A percentile compares a stretch with the other conserved stretches of the same genome.
Conservation (phyloP, 805 yeast genomes). For the Kodamaea leandrae region DNA sequence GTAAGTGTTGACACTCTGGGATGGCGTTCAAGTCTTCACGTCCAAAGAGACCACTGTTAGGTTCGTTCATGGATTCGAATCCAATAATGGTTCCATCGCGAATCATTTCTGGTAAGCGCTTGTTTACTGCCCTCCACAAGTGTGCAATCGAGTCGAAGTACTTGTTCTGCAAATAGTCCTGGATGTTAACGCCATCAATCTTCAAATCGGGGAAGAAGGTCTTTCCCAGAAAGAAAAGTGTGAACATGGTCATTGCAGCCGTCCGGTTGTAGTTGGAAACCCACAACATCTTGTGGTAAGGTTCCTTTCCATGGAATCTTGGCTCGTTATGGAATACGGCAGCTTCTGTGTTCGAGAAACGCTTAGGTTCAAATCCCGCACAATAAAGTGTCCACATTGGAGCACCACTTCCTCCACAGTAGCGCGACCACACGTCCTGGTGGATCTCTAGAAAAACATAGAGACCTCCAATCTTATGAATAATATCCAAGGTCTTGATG, state of each 20-base stretch:
- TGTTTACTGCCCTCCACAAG: slow-evolving; percentile 31
- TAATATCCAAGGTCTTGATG: slow-evolving; percentile 54
- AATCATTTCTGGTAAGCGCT: slow-evolving; percentile 32
- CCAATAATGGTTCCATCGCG: slow-evolving; percentile 60
- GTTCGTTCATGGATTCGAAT: slow-evolving; percentile 83
- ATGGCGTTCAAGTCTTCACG: slow-evolving; percentile 49
- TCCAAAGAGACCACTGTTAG: slow-evolving; percentile 73
- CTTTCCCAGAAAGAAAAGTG: slow-evolving; percentile 78
- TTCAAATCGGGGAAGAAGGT: slow-evolving; percentile 72
- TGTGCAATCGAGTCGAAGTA: slow-evolving; percentile 51
- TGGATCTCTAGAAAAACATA: slow-evolving; percentile 85
- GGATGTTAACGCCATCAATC: slow-evolving; percentile 72
- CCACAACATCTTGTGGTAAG: slow-evolving; percentile 88
- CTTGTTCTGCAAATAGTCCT: slow-evolving; percentile 68
- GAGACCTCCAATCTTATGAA: slow-evolving; percentile 64
- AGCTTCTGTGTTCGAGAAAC: slow-evolving; percentile 72
- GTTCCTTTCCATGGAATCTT: slow-evolving; percentile 35
- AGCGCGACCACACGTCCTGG: slow-evolving; percentile 93
- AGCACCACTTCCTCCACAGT: slow-evolving; percentile 88
- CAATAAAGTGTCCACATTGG: slow-evolving; percentile 91
- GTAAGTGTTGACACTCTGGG: slow-evolving; percentile 63
- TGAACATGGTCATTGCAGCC: slow-evolving; percentile 79
- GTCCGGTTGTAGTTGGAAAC: slow-evolving; percentile 78
- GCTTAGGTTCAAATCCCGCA: slow-evolving; percentile 79
- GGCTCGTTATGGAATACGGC: slow-evolving; percentile 68